Conservation (phyloP, 306 rosid species). For the Hippophae tibetana region DNA sequence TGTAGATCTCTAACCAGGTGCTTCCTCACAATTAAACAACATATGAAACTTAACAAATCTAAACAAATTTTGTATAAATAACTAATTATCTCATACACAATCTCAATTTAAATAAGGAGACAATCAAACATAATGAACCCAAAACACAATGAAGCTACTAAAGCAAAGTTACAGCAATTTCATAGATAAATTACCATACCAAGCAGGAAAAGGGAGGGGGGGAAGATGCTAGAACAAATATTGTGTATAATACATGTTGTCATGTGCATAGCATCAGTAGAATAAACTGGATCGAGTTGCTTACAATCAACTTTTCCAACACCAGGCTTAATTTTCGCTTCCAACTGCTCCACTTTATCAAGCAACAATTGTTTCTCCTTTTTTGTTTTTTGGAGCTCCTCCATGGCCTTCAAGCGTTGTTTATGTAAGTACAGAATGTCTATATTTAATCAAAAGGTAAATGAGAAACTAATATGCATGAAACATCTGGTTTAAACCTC, state of each 20-base stretch:
- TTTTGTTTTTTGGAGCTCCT: conserved; percentile 45
- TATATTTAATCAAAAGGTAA: conserved; percentile 17
- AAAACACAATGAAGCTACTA: neutral
- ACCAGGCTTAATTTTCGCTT: conserved; percentile 38
- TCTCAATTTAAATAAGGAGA: neutral
- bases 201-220: too few species aligned
- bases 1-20: neutral
- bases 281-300: neutral
- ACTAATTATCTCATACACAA: neutral
- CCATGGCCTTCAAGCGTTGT: conserved; percentile 50
- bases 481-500: neutral
- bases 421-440: conserved; percentile 64
- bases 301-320: conserved; percentile 37
- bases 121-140: neutral
- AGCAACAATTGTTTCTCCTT: conserved; percentile 43
- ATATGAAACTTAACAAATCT: neutral
- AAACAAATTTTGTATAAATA: neutral
- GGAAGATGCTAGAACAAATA: too few species aligned
- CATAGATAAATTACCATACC: too few species aligned
- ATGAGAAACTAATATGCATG: neutral
- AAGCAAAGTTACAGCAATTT: too few species aligned
- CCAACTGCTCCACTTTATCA: conserved; percentile 42
- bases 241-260: too few species aligned
- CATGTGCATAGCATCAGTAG: neutral
- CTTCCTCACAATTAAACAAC: neutral